Evolutionary conservation across 148 eudicot genomes (phyloP), one percentile per base, ranked within the genome.

Genomic region (Rhododendron ovatum): DNA sequence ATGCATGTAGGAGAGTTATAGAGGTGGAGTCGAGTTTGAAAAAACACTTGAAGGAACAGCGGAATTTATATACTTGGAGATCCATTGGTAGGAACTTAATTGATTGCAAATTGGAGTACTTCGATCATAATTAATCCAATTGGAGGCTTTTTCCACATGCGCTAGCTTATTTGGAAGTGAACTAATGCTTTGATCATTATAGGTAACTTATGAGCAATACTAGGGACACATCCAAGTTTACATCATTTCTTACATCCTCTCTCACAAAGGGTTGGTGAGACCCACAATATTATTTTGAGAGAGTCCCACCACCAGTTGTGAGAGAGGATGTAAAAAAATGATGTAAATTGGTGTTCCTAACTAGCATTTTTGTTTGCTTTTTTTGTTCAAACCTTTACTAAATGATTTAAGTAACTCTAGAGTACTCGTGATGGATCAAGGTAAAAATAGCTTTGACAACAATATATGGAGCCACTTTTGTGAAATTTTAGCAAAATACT

Each of bases 41-140:
- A 67, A 87, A 91, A 55, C 98, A 98, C 90, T 89, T 95, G 17
- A 88, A 93, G 92, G 98, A 95, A 82, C 98, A 98, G 87, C 87
- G 87, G 24, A 93, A 93, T 83, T 74, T 92, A 86, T 30, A 30
- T 30, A 30, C 91, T 95, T 83, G 93, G 95, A 82, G 92, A 91
- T 89, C 37, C 91, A 91, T 93, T 95, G 76, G 99, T 98, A 90
- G 88, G 95, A 88, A 71, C 53, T 74, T 86, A 30, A 30, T 30
- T 30, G n/a, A 41, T 65, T 85, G 50, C 67, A 77, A 65, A 43
- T 67, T 30, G 30, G 30, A 30, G 30, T 30, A 14, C 67, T 55
- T 39, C 74, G 30, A 30, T 30, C 30, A 35, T 71, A 35, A 12
- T 80, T 81, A 12, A 84, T 55, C 28, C 83, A 33, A 26, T 12